phyloP scores from a whole-genome alignment of 768 basidiomycete genomes.

The Tricholoma sp. region DNA sequence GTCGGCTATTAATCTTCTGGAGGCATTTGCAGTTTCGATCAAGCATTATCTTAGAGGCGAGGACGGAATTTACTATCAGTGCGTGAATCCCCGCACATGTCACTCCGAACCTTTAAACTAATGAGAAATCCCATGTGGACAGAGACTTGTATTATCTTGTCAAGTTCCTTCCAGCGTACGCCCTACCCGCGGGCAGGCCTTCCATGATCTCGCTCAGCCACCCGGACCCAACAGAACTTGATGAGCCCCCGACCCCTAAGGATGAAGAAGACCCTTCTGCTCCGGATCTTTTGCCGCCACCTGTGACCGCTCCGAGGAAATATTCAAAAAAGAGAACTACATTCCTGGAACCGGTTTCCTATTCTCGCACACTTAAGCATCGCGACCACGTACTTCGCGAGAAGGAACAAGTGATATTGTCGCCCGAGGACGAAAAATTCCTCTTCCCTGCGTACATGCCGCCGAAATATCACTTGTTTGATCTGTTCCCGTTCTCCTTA shows the following conservation, averaged over 20 bases:
- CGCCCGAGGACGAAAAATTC: constrained; percentile 38
- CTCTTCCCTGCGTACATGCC: constrained; percentile 52
- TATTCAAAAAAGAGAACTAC: constrained; percentile 13
- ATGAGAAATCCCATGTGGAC: not conserved
- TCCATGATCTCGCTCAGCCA: constrained; percentile 22
- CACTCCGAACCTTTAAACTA: constrained; percentile 15
- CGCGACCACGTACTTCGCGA: not conserved
- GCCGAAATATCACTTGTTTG: constrained; percentile 55
- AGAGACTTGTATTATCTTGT: constrained; percentile 64
- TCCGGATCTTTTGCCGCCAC: constrained; percentile 18
- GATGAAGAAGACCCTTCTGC: constrained; percentile 7
- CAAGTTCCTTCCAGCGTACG: constrained; percentile 67
- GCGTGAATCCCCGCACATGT: constrained; percentile 7
- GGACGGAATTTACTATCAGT: constrained; percentile 44
- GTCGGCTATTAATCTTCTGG: constrained; percentile 59
- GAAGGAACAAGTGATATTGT: constrained; percentile 29
- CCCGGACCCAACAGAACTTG: not conserved
- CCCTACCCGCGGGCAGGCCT: constrained; percentile 46
- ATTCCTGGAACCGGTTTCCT: not conserved
- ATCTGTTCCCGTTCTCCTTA: constrained; percentile 67
- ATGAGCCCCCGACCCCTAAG: constrained; percentile 3
- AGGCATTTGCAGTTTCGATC: constrained; percentile 59
- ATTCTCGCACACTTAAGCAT: not conserved
- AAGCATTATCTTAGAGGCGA: constrained; percentile 70
- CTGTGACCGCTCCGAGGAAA: constrained; percentile 17